These are phyloP conservation scores for Amphicarpaea edgeworthii DNA, from an alignment of 306 rosid genomes.

Conservation along the genomic window DNA sequence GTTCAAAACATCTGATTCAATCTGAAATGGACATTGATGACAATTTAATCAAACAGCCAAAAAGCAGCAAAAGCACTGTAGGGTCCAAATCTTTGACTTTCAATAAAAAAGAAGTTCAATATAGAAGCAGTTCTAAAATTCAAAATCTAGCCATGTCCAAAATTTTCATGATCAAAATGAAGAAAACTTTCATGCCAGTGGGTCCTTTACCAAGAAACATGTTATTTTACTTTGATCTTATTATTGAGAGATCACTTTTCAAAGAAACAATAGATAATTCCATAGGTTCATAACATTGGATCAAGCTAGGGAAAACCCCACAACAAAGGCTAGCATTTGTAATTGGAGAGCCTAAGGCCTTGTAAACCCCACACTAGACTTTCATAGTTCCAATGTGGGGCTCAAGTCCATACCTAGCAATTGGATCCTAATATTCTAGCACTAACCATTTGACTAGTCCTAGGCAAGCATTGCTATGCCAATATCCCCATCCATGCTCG, in stretches of 20 bases:
- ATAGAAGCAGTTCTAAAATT: not conserved
- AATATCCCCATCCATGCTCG: not conserved
- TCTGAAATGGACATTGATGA: slow-evolving; percentile 1
- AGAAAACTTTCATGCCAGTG: not conserved
- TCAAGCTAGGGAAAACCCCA: not conserved
- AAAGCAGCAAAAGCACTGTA: slow-evolving; percentile 25
- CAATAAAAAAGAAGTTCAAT: slow-evolving; percentile 15
- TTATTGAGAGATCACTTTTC: slow-evolving; percentile 1
- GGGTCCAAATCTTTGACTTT: slow-evolving; percentile 23
- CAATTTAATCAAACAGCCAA: not conserved
- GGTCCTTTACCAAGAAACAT: slow-evolving; percentile 8
- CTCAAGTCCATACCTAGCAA: not conserved
- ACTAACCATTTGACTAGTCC: not conserved
- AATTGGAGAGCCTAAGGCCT: not conserved
- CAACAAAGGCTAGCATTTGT: not conserved
- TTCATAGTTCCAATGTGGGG: not conserved
- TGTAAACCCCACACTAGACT: not conserved
- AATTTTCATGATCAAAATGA: not conserved
- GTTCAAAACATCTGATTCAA: not conserved
- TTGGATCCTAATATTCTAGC: not conserved
- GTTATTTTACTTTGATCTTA: slow-evolving; percentile 7
- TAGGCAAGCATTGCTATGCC: not conserved
- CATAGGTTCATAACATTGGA: not conserved
- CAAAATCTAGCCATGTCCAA: not conserved
- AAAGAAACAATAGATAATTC: slow-evolving; percentile 18